Evolutionary conservation across 768 basidiomycete species (phyloP).

Genomic region (Boletus rubropictus): DNA sequence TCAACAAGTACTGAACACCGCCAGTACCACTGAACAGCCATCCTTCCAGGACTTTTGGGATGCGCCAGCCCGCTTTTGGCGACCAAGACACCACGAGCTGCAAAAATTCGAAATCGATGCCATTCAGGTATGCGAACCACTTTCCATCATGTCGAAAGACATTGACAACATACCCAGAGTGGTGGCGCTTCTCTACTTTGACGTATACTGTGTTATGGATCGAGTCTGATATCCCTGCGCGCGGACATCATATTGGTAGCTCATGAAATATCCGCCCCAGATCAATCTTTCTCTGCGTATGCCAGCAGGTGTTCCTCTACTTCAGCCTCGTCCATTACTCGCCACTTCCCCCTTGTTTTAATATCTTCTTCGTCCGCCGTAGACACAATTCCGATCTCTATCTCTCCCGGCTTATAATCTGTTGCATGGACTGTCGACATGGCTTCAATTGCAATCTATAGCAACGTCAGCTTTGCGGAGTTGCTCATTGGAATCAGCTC

Average conservation of each 20-base stretch:
- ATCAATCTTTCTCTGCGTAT: constrained; percentile 85
- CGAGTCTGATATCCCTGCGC: not conserved
- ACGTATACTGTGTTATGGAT: constrained; percentile 5
- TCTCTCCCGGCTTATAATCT: constrained; percentile 92
- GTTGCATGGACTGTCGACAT: constrained; percentile 93
- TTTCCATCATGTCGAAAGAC: not conserved
- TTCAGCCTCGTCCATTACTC: constrained; percentile 71
- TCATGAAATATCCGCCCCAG: not conserved
- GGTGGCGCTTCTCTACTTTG: constrained; percentile 58
- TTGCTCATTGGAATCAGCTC: constrained; percentile 18
- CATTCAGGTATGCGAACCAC: constrained; percentile 44
- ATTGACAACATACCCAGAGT: constrained; percentile 33
- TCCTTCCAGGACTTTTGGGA: constrained; percentile 58
- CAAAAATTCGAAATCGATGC: constrained; percentile 60
- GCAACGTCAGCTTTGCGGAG: not conserved
- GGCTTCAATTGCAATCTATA: constrained; percentile 86
- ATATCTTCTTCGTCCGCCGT: constrained; percentile 62
- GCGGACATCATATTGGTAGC: not conserved
- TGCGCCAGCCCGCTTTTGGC: constrained; percentile 56
- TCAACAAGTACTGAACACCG: constrained; percentile 27
- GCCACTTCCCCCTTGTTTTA: constrained; percentile 72
- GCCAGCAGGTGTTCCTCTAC: constrained; percentile 77
- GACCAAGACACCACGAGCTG: constrained; percentile 42
- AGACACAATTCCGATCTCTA: constrained; percentile 93
- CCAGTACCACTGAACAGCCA: constrained; percentile 1